A percentile compares a stretch with the other conserved stretches of the same genome.
These are phyloP conservation scores for Hymenoscyphus linearis DNA, from an alignment of 2,329 filamentous ascomycete genomes.

Conservation along the genomic window DNA sequence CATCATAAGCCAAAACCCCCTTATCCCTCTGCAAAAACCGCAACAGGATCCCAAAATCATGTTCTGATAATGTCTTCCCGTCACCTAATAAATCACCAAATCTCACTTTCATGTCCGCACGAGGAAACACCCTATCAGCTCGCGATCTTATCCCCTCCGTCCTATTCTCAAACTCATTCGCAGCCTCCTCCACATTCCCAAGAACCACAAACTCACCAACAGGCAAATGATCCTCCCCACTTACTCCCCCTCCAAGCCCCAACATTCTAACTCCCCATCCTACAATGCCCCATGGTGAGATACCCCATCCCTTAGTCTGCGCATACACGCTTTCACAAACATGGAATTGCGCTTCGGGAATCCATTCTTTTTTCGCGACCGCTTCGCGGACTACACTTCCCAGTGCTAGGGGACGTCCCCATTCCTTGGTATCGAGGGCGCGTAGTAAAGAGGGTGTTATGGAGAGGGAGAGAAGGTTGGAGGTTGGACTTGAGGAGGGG, in stretches of 20 bases:
- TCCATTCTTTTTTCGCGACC: conserved; percentile 60
- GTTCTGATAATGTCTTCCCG: conserved; percentile 48
- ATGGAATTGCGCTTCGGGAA: conserved; percentile 64
- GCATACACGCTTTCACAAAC: conserved; percentile 66
- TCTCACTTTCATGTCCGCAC: conserved; percentile 54
- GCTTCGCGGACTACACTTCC: conserved; percentile 74
- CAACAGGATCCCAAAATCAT: conserved; percentile 66
- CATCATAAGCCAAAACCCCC: conserved; percentile 52
- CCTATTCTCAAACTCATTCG: conserved; percentile 47
- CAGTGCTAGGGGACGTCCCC: conserved; percentile 75
- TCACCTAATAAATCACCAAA: conserved; percentile 50
- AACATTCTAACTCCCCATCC: conserved; percentile 61
- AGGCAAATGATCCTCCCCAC: conserved; percentile 50
- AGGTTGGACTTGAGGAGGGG: conserved; percentile 39
- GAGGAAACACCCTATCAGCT: conserved; percentile 64
- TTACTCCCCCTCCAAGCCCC: conserved; percentile 33
- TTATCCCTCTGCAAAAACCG: conserved; percentile 66
- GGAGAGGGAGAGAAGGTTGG: conserved; percentile 47
- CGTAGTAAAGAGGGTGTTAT: conserved; percentile 60
- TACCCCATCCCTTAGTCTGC: conserved; percentile 53
- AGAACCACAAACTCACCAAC: conserved; percentile 61
- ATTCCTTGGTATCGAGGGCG: conserved; percentile 69
- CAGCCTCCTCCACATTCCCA: conserved; percentile 54
- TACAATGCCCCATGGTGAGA: conserved; percentile 62
- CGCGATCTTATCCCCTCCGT: conserved; percentile 40